Evolutionary conservation across 116 monocot genomes (phyloP), one percentile per base, ranked within the genome.

Genomic region (Dioscorea cayenensis): DNA sequence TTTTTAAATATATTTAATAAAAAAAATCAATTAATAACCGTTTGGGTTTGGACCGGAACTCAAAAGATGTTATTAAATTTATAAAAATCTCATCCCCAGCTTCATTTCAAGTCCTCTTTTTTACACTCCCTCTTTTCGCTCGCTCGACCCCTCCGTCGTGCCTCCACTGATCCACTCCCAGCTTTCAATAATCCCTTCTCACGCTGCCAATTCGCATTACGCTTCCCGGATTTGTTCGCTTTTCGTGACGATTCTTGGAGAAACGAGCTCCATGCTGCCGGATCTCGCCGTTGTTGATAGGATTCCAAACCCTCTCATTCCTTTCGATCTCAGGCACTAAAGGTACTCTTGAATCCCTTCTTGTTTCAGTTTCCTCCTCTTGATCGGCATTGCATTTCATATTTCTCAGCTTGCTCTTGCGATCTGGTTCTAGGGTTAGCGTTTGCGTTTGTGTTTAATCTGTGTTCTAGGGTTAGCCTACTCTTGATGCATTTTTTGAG

Each of bases 251-350:
- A 50, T 69, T 25, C 28, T 2, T 11, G 51, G 51, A 58, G 23
- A 25, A 51, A 55, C 5, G 10, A 27, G 28, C 13, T 58, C 55
- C 23, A 49, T n/a, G 7, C n/a, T 7, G 22, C 23, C 51, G 50
- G 69, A 51, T 69, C 51, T 51, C 4, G 23, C n/a, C 28, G 12
- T 69, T 69, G 22, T 51, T 51, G 69, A 65, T 65, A 32, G 32
- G 65, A 3, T 35, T 65, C 6, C 16, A 6, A 19, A 14, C 14
- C 52, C 52, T 51, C 52, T 55, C 52, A 3, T 55, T 55, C 52
- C 19, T 55, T 14, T 55, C 52, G 52, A 55, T 55, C 52, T 55
- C 52, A 17, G 52, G 52, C 18, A 2, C 16, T 14, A 17, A 55
- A 55, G 52, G 52, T 55, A 55, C 52, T 17, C 19, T 14, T 4